A percentile compares a stretch with the other conserved stretches of the same genome.
phyloP scores from a whole-genome alignment of 2,329 filamentous ascomycete genomes.

The Penicillium sp. region DNA sequence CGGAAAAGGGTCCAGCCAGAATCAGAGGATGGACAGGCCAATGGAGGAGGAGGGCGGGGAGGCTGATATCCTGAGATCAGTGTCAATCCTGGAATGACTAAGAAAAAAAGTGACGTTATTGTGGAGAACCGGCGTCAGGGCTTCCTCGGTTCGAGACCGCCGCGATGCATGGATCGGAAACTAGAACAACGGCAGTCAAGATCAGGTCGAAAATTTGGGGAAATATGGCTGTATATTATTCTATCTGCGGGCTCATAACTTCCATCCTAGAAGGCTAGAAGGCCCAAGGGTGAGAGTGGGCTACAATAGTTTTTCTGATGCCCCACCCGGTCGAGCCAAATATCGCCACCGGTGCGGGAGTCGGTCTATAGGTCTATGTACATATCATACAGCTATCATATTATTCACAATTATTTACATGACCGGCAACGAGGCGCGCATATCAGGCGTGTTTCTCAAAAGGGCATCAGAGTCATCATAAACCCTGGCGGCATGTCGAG shows the following conservation, averaged over 20 bases:
- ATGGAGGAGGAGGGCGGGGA: constrained; percentile 13
- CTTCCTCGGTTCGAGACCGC: constrained; percentile 15
- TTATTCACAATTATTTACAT: not conserved
- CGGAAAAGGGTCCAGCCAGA: constrained; percentile 26
- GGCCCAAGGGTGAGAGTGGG: no score
- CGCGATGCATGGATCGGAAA: no score
- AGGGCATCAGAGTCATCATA: no score
- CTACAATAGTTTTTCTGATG: no score
- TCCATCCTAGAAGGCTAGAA: no score
- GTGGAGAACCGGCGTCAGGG: constrained; percentile 28
- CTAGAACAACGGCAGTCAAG: no score
- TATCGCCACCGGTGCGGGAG: not conserved
- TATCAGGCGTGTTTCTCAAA: no score
- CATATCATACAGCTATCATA: not conserved
- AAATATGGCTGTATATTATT: no score
- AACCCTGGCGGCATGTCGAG: no score
- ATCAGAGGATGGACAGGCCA: constrained; percentile 10
- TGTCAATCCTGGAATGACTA: constrained; percentile 29
- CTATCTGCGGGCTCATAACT: not conserved
- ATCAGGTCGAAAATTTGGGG: no score
- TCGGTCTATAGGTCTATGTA: not conserved
- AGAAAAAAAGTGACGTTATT: constrained; percentile 32
- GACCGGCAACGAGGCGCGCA: not conserved
- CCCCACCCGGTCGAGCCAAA: not conserved
- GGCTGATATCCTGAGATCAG: constrained; percentile 18